Evolutionary conservation across 495 filamentous ascomycete species (phyloP).

Genomic region (Patellaria atrata): DNA sequence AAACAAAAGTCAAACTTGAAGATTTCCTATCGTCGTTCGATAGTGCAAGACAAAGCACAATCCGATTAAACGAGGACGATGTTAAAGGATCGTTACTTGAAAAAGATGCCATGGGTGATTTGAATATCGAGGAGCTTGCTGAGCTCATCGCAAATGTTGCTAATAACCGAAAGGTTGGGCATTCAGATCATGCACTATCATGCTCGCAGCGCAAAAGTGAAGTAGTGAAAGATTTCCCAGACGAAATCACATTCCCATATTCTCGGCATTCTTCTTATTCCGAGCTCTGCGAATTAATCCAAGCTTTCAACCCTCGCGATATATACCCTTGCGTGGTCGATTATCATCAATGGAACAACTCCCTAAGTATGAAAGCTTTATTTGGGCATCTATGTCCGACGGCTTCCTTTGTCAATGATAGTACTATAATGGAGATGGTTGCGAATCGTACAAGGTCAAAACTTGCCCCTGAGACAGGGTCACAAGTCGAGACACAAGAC

Average conservation of each 20-base stretch:
- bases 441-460: conserved; percentile 2
- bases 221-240: background rate
- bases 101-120: conserved; percentile 24
- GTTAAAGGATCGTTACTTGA: too few relatives aligned
- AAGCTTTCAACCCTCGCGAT: conserved; percentile 56
- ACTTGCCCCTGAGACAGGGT: too few relatives aligned
- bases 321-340: conserved; percentile 77
- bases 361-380: conserved; percentile 45
- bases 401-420: conserved; percentile 49
- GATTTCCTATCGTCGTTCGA: conserved; percentile 6
- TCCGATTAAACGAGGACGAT: too few relatives aligned
- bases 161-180: too few relatives aligned
- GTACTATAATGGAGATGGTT: conserved; percentile 35
- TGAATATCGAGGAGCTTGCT: conserved; percentile 26
- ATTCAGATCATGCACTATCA: too few relatives aligned
- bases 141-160: conserved; percentile 28
- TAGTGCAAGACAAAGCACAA: conserved; percentile 24
- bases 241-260: conserved; percentile 53
- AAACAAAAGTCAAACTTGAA: conserved; percentile 8
- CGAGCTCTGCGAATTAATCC: conserved; percentile 60
- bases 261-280: conserved; percentile 79
- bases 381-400: conserved; percentile 59
- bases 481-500: too few relatives aligned
- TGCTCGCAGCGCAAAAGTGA: too few relatives aligned
- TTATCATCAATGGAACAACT: conserved; percentile 42